Evolutionary conservation across 805 yeast genomes (phyloP), one percentile per base, ranked within the genome.

Genomic region (Kluyveromyces lactis): DNA sequence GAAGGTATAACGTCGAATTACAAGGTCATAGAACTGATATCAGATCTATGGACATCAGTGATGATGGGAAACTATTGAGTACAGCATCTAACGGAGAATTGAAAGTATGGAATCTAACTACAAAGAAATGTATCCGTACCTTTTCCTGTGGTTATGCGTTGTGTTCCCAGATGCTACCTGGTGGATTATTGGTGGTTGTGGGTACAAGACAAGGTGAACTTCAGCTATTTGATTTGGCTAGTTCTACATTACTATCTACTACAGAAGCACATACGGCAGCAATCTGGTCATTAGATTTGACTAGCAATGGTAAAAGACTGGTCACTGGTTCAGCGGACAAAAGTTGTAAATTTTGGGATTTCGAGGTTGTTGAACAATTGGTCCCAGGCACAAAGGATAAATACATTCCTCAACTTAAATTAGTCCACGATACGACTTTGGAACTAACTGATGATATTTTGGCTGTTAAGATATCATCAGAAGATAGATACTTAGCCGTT

Each of bases 271-370:
- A 86, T 55, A 75, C 72, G 8, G 80, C 78, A 21, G 85, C 96
- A 1, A 75, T 92, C 36, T 92, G 97, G 97, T 80, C 95, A 1
- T 67, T 92, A 49, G 96, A 90, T 57, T 58, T 92, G 26, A 76
- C 90, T 2, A 74, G 81, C 11, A 95, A 90, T 61, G 98, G 97
- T 12, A 81, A 77, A 49, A 71, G 81, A 1, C 66, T 92, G 36
- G 79, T 89, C 0, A 84, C 97, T 2, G 98, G 97, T 8, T 90
- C 97, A 26, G 94, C 95, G 29, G 99, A 92, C 60, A 89, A 89
- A 56, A 64, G 75, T 3, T 81, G 90, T 31, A 86, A 86, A 56
- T 86, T 87, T 57, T 92, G 98, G 98, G 76, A 80, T 35, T 77
- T 92, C 55, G 67, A 71, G 51, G 73, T 86, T 18, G 81, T 76